Percentiles rank a stretch among this genome's conserved stretches.
These are phyloP conservation scores for Orbilia javanica DNA, from an alignment of 2,329 filamentous ascomycete genomes.

Conservation along the genomic window DNA sequence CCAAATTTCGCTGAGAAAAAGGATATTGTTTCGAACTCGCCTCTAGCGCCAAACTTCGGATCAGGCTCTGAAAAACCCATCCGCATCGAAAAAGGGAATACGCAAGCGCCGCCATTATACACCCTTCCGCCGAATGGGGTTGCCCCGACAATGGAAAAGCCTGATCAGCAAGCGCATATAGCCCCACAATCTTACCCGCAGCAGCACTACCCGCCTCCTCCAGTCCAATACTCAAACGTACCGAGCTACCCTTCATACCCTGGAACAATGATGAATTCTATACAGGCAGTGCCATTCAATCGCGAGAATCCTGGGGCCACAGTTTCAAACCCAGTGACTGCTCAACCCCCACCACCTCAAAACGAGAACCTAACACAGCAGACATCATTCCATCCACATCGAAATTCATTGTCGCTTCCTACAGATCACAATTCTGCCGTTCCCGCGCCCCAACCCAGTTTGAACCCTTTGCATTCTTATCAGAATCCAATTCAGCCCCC, in stretches of 20 bases:
- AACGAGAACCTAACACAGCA: background rate
- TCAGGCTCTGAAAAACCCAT: conserved; percentile 31
- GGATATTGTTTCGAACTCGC: background rate
- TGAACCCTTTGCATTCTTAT: background rate
- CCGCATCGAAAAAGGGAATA: background rate
- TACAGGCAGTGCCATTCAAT: background rate
- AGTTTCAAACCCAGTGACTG: background rate
- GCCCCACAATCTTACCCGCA: conserved; percentile 15
- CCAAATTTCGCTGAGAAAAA: conserved; percentile 14
- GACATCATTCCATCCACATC: background rate
- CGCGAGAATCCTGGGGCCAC: background rate
- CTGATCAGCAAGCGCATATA: background rate
- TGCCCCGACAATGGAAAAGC: conserved; percentile 20
- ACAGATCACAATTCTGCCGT: background rate
- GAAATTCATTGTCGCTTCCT: background rate
- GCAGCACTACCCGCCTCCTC: conserved; percentile 36
- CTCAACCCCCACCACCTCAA: background rate
- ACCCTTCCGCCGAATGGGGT: conserved; percentile 9
- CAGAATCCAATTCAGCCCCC: background rate
- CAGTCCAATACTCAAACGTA: conserved; percentile 9
- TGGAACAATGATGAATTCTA: conserved; percentile 28
- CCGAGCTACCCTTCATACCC: conserved; percentile 43
- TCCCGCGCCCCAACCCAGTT: background rate
- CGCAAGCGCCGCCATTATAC: conserved; percentile 14
- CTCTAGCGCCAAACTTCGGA: background rate